Conservation (phyloP, 1,284 basidiomycete species). For the Earliella scabrosa region DNA sequence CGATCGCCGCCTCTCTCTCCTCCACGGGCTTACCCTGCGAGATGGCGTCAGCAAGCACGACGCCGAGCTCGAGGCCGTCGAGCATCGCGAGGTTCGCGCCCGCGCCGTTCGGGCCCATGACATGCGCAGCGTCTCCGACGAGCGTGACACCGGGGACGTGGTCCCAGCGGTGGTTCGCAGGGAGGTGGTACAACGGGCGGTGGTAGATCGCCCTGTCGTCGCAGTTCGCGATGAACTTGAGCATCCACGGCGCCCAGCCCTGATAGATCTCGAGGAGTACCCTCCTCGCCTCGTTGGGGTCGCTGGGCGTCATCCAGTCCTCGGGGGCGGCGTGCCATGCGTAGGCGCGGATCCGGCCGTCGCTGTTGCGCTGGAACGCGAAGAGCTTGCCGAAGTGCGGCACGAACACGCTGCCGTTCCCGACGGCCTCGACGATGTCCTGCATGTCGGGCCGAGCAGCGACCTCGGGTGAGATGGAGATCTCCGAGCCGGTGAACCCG, state of each 20-base stretch:
- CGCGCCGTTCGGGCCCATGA: slow-evolving; percentile 52
- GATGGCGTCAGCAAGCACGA: slow-evolving; percentile 3
- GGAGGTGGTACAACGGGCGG: slow-evolving; percentile 12
- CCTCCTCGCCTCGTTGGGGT: slow-evolving; percentile 7
- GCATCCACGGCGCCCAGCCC: slow-evolving; percentile 18
- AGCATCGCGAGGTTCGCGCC: slow-evolving; percentile 46
- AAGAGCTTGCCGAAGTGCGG: slow-evolving; percentile 4
- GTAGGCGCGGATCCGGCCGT: slow-evolving; percentile 18
- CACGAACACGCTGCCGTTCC: slow-evolving; percentile 4
- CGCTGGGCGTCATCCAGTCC: slow-evolving; percentile 8
- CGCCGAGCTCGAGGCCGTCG: slow-evolving; percentile 36
- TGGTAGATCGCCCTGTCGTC: slow-evolving; percentile 17
- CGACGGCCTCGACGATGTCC: slow-evolving; percentile 14
- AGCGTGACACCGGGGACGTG: slow-evolving; percentile 28
- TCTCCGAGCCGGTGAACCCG: slow-evolving; percentile 10
- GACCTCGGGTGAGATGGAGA: slow-evolving; percentile 6
- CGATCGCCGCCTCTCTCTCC: slow-evolving; percentile 4
- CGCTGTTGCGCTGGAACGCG: slow-evolving; percentile 2
- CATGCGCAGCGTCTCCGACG: slow-evolving; percentile 51
- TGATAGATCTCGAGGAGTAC: slow-evolving; percentile 7
- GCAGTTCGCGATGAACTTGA: slow-evolving; percentile 8
- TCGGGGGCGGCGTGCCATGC: slow-evolving; percentile 1
- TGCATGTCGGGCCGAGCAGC: slow-evolving; percentile 1
- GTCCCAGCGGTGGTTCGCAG: slow-evolving; percentile 13
- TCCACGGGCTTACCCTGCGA: background rate